These are phyloP conservation scores for Stachybotrys chlorohalonatus DNA, from an alignment of 2,329 filamentous ascomycete genomes.

Conservation along the genomic window DNA sequence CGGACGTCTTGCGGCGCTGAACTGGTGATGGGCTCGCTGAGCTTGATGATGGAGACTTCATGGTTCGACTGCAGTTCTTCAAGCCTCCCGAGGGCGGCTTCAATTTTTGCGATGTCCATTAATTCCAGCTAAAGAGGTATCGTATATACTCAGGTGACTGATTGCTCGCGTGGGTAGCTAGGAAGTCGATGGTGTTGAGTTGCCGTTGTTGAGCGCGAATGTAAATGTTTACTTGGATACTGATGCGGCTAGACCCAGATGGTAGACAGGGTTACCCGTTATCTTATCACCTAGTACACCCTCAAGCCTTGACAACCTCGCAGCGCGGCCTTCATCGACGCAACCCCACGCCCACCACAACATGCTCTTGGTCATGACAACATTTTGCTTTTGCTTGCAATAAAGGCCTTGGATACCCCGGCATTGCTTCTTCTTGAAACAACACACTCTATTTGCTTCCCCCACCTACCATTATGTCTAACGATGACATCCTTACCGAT, in stretches of 20 bases:
- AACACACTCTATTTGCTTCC: not conserved
- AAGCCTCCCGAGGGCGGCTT: slow-evolving; percentile 38
- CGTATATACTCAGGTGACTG: too few species aligned
- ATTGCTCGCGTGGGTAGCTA: too few species aligned
- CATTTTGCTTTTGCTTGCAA: not conserved
- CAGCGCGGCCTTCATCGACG: not conserved
- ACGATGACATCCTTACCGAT: slow-evolving; percentile 53
- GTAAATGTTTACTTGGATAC: slow-evolving; percentile 6
- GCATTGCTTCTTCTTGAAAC: not conserved
- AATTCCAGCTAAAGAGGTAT: too few species aligned
- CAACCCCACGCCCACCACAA: not conserved
- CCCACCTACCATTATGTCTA: slow-evolving; percentile 21
- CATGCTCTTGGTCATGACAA: not conserved
- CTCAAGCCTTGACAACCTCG: not conserved
- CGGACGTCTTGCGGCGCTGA: slow-evolving; percentile 27
- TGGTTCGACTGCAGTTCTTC: slow-evolving; percentile 45
- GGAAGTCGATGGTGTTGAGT: not conserved
- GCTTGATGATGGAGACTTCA: slow-evolving; percentile 64
- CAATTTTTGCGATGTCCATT: slow-evolving; percentile 23
- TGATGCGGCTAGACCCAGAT: slow-evolving; percentile 3
- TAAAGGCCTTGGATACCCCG: not conserved
- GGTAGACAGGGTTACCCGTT: not conserved
- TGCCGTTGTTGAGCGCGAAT: not conserved
- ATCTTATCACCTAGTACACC: not conserved
- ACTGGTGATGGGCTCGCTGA: slow-evolving; percentile 64